Evolutionary conservation across 129 eudicot genomes (phyloP).

Genomic region (Ambrosia artemisiifolia): DNA sequence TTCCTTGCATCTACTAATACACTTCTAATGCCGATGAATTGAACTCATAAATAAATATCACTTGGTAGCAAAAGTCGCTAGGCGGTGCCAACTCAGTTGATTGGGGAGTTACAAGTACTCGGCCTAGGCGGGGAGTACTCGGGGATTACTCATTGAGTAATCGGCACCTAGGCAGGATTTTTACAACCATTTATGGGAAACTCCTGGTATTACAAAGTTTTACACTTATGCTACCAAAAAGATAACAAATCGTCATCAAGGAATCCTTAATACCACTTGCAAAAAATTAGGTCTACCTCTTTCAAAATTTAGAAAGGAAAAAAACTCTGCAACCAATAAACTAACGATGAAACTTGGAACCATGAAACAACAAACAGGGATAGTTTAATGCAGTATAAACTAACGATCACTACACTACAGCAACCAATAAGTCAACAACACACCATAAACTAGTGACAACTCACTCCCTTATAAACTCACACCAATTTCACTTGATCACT

Average conservation of each 20-base stretch:
- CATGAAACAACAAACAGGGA: not conserved
- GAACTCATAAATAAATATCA: not conserved
- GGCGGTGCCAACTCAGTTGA: no score
- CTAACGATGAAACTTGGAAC: not conserved
- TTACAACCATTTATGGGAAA: no score
- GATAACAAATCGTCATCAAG: not conserved
- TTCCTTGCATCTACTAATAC: conserved; percentile 1
- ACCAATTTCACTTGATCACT: no score
- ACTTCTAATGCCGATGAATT: conserved; percentile 2
- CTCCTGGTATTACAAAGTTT: not conserved
- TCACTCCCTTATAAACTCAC: not conserved
- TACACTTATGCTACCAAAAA: not conserved
- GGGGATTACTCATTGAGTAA: no score
- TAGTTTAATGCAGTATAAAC: not conserved
- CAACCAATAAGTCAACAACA: not conserved
- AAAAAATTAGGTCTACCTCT: not conserved
- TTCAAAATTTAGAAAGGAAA: not conserved
- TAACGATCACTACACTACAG: not conserved
- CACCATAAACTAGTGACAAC: not conserved
- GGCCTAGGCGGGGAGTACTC: no score
- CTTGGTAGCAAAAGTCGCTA: not conserved
- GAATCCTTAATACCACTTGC: not conserved
- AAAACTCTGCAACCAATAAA: conserved; percentile 2
- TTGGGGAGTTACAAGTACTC: no score
- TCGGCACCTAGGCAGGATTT: no score